phyloP scores from a whole-genome alignment of 495 filamentous ascomycete genomes.

The Cenococcum geophilum region DNA sequence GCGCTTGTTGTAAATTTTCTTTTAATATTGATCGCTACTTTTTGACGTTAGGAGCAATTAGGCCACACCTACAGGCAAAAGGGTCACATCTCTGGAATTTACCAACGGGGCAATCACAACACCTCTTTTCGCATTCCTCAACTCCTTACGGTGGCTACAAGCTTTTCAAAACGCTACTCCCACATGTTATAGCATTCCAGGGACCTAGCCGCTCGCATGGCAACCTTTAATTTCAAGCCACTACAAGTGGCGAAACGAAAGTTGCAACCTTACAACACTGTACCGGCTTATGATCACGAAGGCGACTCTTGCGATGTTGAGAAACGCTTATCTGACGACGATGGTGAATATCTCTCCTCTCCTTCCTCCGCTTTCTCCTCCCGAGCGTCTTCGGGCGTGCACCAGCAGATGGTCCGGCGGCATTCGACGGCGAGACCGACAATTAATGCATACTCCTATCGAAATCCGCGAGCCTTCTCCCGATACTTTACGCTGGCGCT shows the following conservation, averaged over 20 bases:
- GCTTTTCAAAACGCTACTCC: neutral
- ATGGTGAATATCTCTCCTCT: conserved; percentile 22
- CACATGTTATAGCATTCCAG: conserved; percentile 6
- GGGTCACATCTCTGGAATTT: no score
- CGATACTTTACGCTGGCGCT: conserved; percentile 67
- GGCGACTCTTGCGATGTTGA: conserved; percentile 18
- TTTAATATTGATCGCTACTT: no score
- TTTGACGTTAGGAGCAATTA: no score
- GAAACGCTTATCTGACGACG: conserved; percentile 23
- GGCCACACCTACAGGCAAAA: no score
- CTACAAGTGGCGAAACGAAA: conserved; percentile 29
- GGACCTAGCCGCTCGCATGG: neutral
- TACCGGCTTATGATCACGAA: conserved; percentile 22
- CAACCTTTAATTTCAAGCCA: conserved; percentile 28
- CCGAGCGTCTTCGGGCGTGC: conserved; percentile 13
- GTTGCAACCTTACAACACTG: conserved; percentile 21
- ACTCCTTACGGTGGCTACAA: neutral
- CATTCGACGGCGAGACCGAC: conserved; percentile 20
- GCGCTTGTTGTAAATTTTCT: no score
- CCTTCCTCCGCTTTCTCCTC: conserved; percentile 22
- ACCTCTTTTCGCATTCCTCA: neutral
- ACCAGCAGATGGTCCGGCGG: conserved; percentile 12
- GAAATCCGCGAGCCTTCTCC: conserved; percentile 29
- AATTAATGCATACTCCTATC: conserved; percentile 31
- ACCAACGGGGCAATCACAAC: neutral